Conservation (phyloP, 345 rosid genomes). For the Isatis tinctoria region DNA sequence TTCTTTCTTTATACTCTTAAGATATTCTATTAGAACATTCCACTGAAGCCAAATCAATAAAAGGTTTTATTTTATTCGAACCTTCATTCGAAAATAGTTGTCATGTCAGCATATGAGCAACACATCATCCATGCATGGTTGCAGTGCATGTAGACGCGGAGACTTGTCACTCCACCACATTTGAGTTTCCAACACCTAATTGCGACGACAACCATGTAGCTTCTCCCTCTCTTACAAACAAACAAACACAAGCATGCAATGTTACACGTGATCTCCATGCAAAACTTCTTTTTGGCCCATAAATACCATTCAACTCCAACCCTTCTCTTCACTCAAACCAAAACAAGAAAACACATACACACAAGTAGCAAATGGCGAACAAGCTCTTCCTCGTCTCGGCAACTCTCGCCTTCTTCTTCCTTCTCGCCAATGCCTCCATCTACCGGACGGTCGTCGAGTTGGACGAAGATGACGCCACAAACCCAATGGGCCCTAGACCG, state of each 20-base stretch:
- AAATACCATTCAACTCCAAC: neutral
- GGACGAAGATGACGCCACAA: slow-evolving; percentile 16
- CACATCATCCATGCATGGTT: slow-evolving; percentile 11
- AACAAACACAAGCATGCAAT: neutral
- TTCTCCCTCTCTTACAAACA: neutral
- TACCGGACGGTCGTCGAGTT: slow-evolving; percentile 32
- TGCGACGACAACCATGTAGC: neutral
- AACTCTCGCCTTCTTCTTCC: slow-evolving; percentile 26
- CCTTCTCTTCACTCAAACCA: neutral
- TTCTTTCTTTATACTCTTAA: no score
- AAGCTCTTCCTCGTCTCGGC: slow-evolving; percentile 28
- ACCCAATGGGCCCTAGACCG: slow-evolving; percentile 10
- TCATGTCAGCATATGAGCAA: slow-evolving; percentile 10
- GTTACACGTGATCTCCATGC: slow-evolving; percentile 23
- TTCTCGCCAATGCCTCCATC: slow-evolving; percentile 35
- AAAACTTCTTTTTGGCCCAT: neutral
- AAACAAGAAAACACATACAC: neutral
- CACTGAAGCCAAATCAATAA: neutral
- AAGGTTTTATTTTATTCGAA: neutral
- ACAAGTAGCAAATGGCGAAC: slow-evolving; percentile 12
- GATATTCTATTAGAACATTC: no score
- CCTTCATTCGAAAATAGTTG: neutral
- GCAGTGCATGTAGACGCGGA: slow-evolving; percentile 12
- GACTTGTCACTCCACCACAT: slow-evolving; percentile 23
- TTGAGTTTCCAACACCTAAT: slow-evolving; percentile 21